These are phyloP conservation scores for Vanrija humicola DNA, from an alignment of 1,284 basidiomycete genomes.

Conservation along the genomic window DNA sequence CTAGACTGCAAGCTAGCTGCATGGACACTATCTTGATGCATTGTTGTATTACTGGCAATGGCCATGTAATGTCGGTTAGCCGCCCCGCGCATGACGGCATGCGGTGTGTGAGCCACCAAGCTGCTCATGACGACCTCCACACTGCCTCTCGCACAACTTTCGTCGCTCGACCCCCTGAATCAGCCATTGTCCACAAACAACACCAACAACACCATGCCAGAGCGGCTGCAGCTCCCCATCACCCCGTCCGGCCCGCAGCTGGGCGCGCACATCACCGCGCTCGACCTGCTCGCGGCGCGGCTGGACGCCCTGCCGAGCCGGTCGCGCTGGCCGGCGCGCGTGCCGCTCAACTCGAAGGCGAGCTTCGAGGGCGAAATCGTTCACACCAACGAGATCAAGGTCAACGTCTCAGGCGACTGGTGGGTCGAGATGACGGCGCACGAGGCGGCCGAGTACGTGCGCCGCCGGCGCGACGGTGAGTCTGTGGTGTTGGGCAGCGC, in stretches of 20 bases:
- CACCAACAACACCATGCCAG: background rate
- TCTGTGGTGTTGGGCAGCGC: background rate
- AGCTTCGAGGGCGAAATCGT: constrained; percentile 30
- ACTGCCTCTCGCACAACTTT: background rate
- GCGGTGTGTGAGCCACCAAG: too few relatives aligned
- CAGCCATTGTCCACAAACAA: background rate
- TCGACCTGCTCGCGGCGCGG: constrained; percentile 28
- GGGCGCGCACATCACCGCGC: constrained; percentile 25
- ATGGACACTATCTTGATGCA: too few relatives aligned
- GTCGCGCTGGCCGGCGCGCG: constrained; percentile 24
- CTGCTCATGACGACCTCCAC: background rate
- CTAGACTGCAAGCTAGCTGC: too few relatives aligned
- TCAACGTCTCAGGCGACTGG: constrained; percentile 29
- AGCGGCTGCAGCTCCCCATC: constrained; percentile 23
- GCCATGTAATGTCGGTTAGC: too few relatives aligned
- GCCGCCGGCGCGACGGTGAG: constrained; percentile 30
- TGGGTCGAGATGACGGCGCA: constrained; percentile 42
- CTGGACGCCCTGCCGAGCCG: constrained; percentile 20
- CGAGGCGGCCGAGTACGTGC: constrained; percentile 35
- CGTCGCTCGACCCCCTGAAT: background rate
- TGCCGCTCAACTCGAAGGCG: constrained; percentile 38
- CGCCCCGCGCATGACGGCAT: too few relatives aligned
- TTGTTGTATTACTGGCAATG: too few relatives aligned
- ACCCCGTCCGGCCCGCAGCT: constrained; percentile 25
- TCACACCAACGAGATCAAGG: constrained; percentile 36